Conservation (phyloP, 2,329 filamentous ascomycete species). For the Sporothrix euskadiensis region DNA sequence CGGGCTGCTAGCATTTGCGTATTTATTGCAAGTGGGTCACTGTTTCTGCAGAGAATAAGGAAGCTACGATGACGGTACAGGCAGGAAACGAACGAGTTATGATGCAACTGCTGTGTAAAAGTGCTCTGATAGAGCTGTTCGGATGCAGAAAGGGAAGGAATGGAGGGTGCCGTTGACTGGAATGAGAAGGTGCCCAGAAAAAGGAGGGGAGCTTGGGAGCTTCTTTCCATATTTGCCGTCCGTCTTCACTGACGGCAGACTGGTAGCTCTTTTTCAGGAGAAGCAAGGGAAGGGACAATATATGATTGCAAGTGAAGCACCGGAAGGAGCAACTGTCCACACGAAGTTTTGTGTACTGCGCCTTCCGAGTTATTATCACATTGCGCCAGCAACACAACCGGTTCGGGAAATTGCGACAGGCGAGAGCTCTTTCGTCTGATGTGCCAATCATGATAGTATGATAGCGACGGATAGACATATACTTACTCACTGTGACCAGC, state of each 20-base stretch:
- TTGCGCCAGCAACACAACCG: background rate
- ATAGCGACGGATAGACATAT: background rate
- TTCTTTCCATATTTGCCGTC: slow-evolving; percentile 5
- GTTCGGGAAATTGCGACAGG: slow-evolving; percentile 15
- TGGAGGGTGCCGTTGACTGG: background rate
- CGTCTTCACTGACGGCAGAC: background rate
- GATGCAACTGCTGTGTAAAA: background rate
- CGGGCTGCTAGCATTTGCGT: slow-evolving; percentile 1
- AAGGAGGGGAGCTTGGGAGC: slow-evolving; percentile 1
- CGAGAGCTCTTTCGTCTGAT: background rate
- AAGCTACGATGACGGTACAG: background rate
- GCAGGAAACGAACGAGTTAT: background rate
- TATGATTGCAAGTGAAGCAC: background rate
- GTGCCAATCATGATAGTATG: background rate
- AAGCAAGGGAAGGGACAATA: background rate
- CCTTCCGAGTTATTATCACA: slow-evolving; percentile 18
- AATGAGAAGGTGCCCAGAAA: background rate
- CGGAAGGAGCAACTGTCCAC: background rate
- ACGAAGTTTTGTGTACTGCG: background rate
- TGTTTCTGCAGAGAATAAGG: background rate
- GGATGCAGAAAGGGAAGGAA: slow-evolving; percentile 20
- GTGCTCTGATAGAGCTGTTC: background rate
- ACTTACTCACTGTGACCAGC: too few relatives aligned
- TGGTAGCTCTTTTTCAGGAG: background rate
- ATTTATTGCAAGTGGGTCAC: slow-evolving; percentile 4